These are phyloP conservation scores for Glomus cerebriforme DNA, from an alignment of 192 early-diverging fungal genomes.

Conservation along the genomic window DNA sequence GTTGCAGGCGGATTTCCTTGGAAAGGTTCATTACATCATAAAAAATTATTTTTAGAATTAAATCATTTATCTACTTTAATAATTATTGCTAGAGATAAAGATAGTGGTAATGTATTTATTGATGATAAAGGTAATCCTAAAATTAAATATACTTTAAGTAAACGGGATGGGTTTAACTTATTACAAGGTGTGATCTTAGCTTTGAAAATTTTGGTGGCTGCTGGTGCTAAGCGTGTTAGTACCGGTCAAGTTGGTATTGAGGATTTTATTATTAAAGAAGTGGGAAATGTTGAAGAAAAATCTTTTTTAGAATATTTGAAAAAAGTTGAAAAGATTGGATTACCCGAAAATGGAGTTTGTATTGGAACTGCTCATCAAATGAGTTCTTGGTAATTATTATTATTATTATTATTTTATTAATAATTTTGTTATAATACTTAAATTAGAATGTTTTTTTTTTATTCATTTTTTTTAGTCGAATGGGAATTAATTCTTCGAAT, in stretches of 20 bases:
- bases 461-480: slow-evolving; percentile 49
- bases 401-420: not conserved
- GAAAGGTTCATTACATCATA: slow-evolving; percentile 50
- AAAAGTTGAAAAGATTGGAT: slow-evolving; percentile 35
- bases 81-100: slow-evolving; percentile 63
- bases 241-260: slow-evolving; percentile 53
- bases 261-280: slow-evolving; percentile 35
- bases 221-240: slow-evolving; percentile 59
- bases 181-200: slow-evolving; percentile 48
- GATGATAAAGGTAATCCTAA: slow-evolving; percentile 49
- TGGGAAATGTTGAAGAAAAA: slow-evolving; percentile 40
- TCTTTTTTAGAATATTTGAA: slow-evolving; percentile 36
- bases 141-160: slow-evolving; percentile 53
- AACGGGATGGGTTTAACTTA: slow-evolving; percentile 51
- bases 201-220: slow-evolving; percentile 56
- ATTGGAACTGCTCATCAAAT: slow-evolving; percentile 70
- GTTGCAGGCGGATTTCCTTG: slow-evolving; percentile 51
- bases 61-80: slow-evolving; percentile 52
- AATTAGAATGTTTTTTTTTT: not conserved
- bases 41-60: slow-evolving; percentile 51
- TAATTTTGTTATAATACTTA: not conserved
- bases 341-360: slow-evolving; percentile 35
- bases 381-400: slow-evolving; percentile 62
- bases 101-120: slow-evolving; percentile 47
- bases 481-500: slow-evolving; percentile 53